A percentile compares a stretch with the other conserved stretches of the same genome.
Conservation (phyloP, 2,329 filamentous ascomycete genomes). For the Alternaria consortialis region DNA sequence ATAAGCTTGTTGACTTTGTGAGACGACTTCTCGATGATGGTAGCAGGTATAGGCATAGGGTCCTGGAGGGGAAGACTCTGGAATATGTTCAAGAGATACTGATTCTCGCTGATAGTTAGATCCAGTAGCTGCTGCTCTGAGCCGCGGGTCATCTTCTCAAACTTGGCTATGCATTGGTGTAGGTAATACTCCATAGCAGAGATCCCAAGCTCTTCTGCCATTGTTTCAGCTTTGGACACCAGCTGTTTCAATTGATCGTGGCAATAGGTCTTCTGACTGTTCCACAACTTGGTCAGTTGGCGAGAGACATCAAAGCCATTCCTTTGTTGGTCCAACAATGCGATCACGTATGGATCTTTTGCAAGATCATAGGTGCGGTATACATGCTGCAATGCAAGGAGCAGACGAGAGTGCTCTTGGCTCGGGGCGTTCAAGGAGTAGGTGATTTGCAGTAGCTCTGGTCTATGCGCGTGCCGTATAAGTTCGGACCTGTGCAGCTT, state of each 20-base stretch:
- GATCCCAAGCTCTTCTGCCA: constrained; percentile 51
- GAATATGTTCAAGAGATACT: constrained; percentile 44
- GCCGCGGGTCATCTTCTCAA: constrained; percentile 19
- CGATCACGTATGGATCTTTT: constrained; percentile 53
- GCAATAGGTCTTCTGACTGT: constrained; percentile 52
- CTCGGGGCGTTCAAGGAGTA: constrained; percentile 31
- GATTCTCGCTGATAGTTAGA: constrained; percentile 45
- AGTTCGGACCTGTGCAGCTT: constrained; percentile 74
- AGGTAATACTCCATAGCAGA: constrained; percentile 53
- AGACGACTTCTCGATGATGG: constrained; percentile 37
- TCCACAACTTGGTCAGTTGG: constrained; percentile 37
- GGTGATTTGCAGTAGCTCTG: constrained; percentile 59
- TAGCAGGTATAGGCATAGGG: not conserved
- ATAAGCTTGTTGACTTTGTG: constrained; percentile 50
- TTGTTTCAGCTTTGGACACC: constrained; percentile 40
- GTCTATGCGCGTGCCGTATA: constrained; percentile 72
- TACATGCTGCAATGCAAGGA: constrained; percentile 28
- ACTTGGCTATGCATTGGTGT: constrained; percentile 47
- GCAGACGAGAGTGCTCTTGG: constrained; percentile 16
- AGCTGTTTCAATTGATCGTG: constrained; percentile 50
- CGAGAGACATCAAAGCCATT: constrained; percentile 33
- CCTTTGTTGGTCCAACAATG: constrained; percentile 37
- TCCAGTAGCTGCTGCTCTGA: constrained; percentile 42
- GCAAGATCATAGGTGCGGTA: constrained; percentile 44
- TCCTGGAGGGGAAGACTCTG: constrained; percentile 20